Evolutionary conservation across 805 yeast genomes (phyloP).

Genomic region (Scheffersomyces amazonensis): DNA sequence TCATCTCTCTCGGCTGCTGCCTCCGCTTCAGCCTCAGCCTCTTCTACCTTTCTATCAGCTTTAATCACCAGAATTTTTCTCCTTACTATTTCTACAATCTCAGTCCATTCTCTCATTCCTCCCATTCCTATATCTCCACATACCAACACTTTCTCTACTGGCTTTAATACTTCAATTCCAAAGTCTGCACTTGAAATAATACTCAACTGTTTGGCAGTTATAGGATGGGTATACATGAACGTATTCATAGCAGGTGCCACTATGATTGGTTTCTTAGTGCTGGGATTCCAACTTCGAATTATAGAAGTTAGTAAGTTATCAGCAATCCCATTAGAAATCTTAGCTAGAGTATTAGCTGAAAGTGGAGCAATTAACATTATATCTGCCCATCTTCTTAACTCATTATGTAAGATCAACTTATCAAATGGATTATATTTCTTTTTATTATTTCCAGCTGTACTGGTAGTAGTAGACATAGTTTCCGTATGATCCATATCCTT

Average conservation of each 20-base stretch:
- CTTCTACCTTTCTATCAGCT: slow-evolving; percentile 21
- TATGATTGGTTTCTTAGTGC: slow-evolving; percentile 37
- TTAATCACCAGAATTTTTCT: slow-evolving; percentile 28
- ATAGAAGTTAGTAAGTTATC: slow-evolving; percentile 43
- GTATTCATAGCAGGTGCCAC: slow-evolving; percentile 51
- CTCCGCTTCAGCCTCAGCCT: slow-evolving; percentile 27
- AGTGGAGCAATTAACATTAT: slow-evolving; percentile 45
- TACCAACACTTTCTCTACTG: slow-evolving; percentile 44
- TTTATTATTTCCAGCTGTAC: slow-evolving; percentile 10
- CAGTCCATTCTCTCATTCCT: slow-evolving; percentile 49
- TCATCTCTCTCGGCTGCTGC: slow-evolving; percentile 35
- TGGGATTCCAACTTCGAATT: slow-evolving; percentile 40
- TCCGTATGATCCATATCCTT: slow-evolving; percentile 15
- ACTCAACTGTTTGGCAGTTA: slow-evolving; percentile 38
- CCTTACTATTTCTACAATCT: slow-evolving; percentile 40
- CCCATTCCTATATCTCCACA: slow-evolving; percentile 52
- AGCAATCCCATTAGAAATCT: slow-evolving; percentile 42
- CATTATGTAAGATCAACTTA: slow-evolving; percentile 41
- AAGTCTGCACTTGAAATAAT: slow-evolving; percentile 33
- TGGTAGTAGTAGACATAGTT: slow-evolving; percentile 16
- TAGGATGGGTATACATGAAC: slow-evolving; percentile 46
- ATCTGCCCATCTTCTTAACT: slow-evolving; percentile 46
- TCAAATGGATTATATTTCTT: slow-evolving; percentile 31
- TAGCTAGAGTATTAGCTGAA: slow-evolving; percentile 44
- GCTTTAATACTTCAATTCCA: slow-evolving; percentile 43